Conservation (phyloP, 768 basidiomycete genomes). For the Mrakia gelida region DNA sequence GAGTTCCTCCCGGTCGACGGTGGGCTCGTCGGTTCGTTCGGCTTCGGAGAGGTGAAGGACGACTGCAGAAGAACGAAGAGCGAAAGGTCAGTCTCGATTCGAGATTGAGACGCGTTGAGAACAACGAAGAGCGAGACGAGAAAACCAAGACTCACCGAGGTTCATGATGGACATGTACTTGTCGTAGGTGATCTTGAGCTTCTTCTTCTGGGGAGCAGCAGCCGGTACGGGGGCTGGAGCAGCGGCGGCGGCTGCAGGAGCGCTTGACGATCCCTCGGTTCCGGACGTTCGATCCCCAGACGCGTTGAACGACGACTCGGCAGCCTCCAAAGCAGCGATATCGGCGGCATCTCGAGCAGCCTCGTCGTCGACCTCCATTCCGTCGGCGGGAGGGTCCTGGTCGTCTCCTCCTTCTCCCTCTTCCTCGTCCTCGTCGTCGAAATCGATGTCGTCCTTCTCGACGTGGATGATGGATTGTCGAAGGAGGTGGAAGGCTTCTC, state of each 20-base stretch:
- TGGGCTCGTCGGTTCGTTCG: constrained; percentile 69
- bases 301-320: constrained; percentile 32
- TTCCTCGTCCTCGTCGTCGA: constrained; percentile 51
- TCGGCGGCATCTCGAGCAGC: constrained; percentile 48
- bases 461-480: constrained; percentile 98
- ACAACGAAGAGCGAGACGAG: background rate
- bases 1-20: constrained; percentile 82
- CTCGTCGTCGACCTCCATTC: constrained; percentile 54
- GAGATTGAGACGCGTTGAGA: background rate
- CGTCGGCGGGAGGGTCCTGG: constrained; percentile 41
- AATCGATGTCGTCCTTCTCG: constrained; percentile 96
- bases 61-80: constrained; percentile 45
- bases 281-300: background rate
- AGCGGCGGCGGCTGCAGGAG: constrained; percentile 45
- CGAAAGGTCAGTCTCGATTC: background rate
- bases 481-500: constrained; percentile 89
- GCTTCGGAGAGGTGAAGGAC: constrained; percentile 72
- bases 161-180: constrained; percentile 86
- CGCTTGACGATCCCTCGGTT: constrained; percentile 39
- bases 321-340: constrained; percentile 51
- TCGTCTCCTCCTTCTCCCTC: constrained; percentile 52
- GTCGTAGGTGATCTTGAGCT: constrained; percentile 94
- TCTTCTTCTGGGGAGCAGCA: constrained; percentile 50
- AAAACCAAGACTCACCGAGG: constrained; percentile 46
- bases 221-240: constrained; percentile 36